Evolutionary conservation across 1,284 basidiomycete genomes (phyloP).

Genomic region (Entoloma clypeatum): DNA sequence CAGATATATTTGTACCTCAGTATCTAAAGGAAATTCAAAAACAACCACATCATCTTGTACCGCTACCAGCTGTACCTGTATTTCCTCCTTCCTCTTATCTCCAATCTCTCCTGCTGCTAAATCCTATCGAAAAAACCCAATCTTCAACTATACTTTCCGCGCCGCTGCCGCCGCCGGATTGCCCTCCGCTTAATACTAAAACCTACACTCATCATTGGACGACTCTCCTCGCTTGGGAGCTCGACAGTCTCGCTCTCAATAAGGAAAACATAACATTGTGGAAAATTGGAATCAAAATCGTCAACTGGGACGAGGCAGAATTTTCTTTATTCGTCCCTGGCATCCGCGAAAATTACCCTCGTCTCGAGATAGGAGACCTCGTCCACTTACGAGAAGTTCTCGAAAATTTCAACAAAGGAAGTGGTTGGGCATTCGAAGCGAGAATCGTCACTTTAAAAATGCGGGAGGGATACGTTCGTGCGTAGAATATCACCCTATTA

Average conservation of each 20-base stretch:
- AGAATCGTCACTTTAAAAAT: constrained; percentile 37
- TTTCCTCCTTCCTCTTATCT: constrained; percentile 38
- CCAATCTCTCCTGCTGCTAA: constrained; percentile 31
- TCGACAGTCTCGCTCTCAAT: constrained; percentile 34
- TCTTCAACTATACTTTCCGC: constrained; percentile 28
- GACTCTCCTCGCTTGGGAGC: constrained; percentile 40
- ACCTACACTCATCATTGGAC: constrained; percentile 39
- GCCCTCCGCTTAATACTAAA: constrained; percentile 26
- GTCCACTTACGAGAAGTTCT: constrained; percentile 40
- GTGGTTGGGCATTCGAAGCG: constrained; percentile 34
- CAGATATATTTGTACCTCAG: constrained; percentile 41
- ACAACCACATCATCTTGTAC: constrained; percentile 35
- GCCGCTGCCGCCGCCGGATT: constrained; percentile 25
- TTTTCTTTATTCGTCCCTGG: constrained; percentile 38
- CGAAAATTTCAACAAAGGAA: constrained; percentile 29
- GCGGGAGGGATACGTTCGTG: constrained; percentile 41
- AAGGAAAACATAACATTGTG: constrained; percentile 40
- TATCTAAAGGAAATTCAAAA: constrained; percentile 45
- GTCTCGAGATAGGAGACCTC: constrained; percentile 40
- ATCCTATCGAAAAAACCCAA: constrained; percentile 24
- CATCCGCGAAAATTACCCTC: constrained; percentile 41
- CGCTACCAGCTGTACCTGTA: constrained; percentile 36
- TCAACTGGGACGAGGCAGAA: constrained; percentile 33
- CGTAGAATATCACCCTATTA: constrained; percentile 19
- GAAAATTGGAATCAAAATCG: constrained; percentile 33